Base-by-base conservation (phyloP, 768 basidiomycete species). In the Mycena belliarum region DNA sequence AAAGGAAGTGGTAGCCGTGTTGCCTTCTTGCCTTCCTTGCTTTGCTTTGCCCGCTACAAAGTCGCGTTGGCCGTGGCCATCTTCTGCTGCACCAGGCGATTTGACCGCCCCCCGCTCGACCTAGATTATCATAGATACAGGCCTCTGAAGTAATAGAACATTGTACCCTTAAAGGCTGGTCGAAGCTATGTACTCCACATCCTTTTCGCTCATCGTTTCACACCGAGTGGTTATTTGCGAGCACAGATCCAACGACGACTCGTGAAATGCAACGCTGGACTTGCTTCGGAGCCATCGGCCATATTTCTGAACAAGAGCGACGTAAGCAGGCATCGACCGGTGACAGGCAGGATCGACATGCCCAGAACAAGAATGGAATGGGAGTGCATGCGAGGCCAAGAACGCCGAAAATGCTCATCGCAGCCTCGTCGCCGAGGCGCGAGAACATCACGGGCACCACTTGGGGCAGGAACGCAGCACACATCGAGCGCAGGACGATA, bases 381-480 rank as follows among this genome's bases (percentile, higher is more conserved):
- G 83, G 84, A 64, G 75, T 77, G 66, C 83, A 85, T 2, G 69
- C 71, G 11, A 81, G 71, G 14, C 82, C 72, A 40, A 86, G 62
- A 52, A 75, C 75, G 25, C 77, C 84, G 65, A 87, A 85, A 9
- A 86, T 71, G 59, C 75, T 79, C 76, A 79, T 77, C 0, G 80
- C 82, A 78, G 82, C 80, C 47, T 78, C 64, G 55, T 83, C 82
- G 11, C 84, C 85, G 2, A 87, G 73, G 1, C 72, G 70, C 32
- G 63, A 63, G 65, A 83, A 85, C 78, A 86, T 76, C 28, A 74
- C 55, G 0, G 82, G 79, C 44, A 79, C 79, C 65, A 85, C 79
- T 16, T 86, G 69, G 1, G 87, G 87, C 69, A 89, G 87, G 9
- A 81, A 75, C 2, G 83, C 85, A 23, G 83, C 87, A 60, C 84